phyloP scores from a whole-genome alignment of 441 rosid species.

The Erodium texanum region DNA sequence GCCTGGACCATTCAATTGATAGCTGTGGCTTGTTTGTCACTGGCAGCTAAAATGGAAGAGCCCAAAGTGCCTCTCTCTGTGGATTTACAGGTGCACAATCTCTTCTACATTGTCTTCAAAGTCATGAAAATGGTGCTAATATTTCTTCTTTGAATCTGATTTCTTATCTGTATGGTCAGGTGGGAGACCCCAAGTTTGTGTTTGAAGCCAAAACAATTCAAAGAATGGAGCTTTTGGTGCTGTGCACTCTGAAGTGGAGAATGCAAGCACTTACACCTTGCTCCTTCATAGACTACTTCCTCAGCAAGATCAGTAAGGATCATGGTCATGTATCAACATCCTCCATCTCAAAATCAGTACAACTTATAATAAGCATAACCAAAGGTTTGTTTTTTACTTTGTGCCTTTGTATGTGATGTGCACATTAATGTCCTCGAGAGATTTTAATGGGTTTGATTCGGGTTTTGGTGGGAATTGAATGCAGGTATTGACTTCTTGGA shows the following conservation, averaged over 20 bases:
- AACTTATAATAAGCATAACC: slow-evolving; percentile 36
- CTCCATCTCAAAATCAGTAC: slow-evolving; percentile 31
- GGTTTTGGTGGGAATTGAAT: slow-evolving; percentile 28
- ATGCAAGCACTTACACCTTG: slow-evolving; percentile 44
- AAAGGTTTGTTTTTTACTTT: slow-evolving; percentile 28
- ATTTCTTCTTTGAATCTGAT: slow-evolving; percentile 2
- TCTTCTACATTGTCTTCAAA: slow-evolving; percentile 3
- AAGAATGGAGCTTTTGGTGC: slow-evolving; percentile 54
- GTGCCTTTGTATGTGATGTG: background rate
- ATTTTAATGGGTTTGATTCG: background rate
- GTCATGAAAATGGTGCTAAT: background rate
- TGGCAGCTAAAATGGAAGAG: slow-evolving; percentile 59
- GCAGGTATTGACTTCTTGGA: slow-evolving; percentile 62
- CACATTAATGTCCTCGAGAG: background rate
- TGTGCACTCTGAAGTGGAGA: slow-evolving; percentile 49
- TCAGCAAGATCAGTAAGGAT: slow-evolving; percentile 25
- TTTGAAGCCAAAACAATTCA: slow-evolving; percentile 50
- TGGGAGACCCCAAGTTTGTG: slow-evolving; percentile 42
- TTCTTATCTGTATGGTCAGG: slow-evolving; percentile 20
- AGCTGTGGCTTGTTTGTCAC: slow-evolving; percentile 48
- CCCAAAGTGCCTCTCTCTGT: slow-evolving; percentile 34
- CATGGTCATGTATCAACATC: slow-evolving; percentile 20
- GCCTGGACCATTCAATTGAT: slow-evolving; percentile 43
- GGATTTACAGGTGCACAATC: slow-evolving; percentile 41
- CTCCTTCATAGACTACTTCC: slow-evolving; percentile 47